These are phyloP conservation scores for Juncus effusus DNA, from an alignment of 176 grass and related monocot species.

Conservation along the genomic window DNA sequence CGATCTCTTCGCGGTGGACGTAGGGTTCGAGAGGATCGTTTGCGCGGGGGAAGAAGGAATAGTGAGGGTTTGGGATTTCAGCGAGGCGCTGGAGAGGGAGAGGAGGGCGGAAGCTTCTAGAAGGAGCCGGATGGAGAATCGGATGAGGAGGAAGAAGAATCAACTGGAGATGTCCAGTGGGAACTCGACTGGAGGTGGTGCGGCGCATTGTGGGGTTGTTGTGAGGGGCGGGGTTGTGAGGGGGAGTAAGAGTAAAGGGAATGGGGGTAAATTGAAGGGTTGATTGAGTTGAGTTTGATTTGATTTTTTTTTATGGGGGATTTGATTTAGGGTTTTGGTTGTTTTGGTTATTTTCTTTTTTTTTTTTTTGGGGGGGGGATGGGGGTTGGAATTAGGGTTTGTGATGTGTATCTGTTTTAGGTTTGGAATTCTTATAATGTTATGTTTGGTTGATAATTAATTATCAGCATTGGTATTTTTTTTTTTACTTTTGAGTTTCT, in stretches of 20 bases:
- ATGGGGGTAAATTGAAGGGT: slow-evolving; percentile 58
- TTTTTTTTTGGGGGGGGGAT: too few relatives aligned
- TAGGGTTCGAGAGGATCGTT: slow-evolving; percentile 75
- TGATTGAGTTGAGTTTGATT: slow-evolving; percentile 20
- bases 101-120: slow-evolving; percentile 59
- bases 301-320: too few relatives aligned
- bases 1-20: slow-evolving; percentile 61
- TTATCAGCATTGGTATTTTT: too few relatives aligned
- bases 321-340: too few relatives aligned
- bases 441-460: too few relatives aligned
- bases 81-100: slow-evolving; percentile 74
- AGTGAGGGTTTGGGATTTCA: slow-evolving; percentile 92
- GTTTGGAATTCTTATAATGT: too few relatives aligned
- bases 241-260: slow-evolving; percentile 41
- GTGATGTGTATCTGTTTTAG: too few relatives aligned
- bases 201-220: slow-evolving; percentile 52
- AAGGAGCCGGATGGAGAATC: slow-evolving; percentile 72
- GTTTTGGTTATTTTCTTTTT: too few relatives aligned
- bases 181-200: slow-evolving; percentile 41
- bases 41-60: slow-evolving; percentile 85
- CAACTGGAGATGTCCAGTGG: slow-evolving; percentile 58
- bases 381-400: too few relatives aligned
- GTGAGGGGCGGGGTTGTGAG: slow-evolving; percentile 67
- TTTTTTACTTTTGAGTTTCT: too few relatives aligned
- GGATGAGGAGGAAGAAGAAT: slow-evolving; percentile 73